Evolutionary conservation across 2,329 filamentous ascomycete species (phyloP), one percentile per base, ranked within the genome.

Genomic region (Fusarium gaditjirri): DNA sequence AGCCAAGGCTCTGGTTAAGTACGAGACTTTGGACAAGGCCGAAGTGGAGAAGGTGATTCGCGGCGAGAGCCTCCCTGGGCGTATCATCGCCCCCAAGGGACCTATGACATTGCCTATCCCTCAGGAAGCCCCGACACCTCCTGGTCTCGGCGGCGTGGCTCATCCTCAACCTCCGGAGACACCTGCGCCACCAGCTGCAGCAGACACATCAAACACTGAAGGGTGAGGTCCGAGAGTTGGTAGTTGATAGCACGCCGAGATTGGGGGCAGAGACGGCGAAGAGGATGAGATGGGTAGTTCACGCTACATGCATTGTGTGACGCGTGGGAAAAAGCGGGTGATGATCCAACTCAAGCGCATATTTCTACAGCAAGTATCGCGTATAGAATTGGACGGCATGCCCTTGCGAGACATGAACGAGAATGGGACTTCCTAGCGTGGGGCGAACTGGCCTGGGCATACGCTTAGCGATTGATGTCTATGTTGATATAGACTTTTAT

Each of bases 11-110:
- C 87, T 99, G 14, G 90, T 99, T 38, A 92, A 98, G 81, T 98
- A 98, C 81, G 96, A 99, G 85, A 98, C 94, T 0, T 84, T 99
- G 56, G 92, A 93, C 80, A 93, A 92, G 81, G 91, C 92, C 6
- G 96, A 99, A 81, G 97, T 98, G 71, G 91, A 95, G 81, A 94
- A 93, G 84, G 93, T 98, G 10, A 91, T 99, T 71, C 90, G 89
- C 57, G 96, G 96, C 39, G 94, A 98, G 83, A 92, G 93, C 78
- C 85, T 99, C 41, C 86, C 91, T 2, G 88, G 89, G 49, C 93
- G 93, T 67, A 83, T 78, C 44, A 77, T 79, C 17, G 74, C 95
- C 21, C 94, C 94, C 0, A 83, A 81, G 64, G 83, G 83, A 7
- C 82, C 83, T 3, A 65, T 84, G 76, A 78, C 80, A 29, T 64